Evolutionary conservation across 495 filamentous ascomycete species (phyloP).

Genomic region (Penicillium turbatum): DNA sequence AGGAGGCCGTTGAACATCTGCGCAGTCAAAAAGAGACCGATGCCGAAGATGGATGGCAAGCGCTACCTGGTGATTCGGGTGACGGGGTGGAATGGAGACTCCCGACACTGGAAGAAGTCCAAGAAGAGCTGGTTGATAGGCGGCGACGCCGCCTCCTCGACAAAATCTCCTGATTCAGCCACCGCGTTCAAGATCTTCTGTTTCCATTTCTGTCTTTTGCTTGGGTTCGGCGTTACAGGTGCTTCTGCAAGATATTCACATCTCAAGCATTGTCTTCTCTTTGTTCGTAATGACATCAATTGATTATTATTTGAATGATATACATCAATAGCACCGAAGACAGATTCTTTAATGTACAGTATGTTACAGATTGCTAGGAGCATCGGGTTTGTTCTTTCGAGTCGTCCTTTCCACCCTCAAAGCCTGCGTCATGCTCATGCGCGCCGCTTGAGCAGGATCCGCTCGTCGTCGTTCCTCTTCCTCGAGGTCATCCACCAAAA

Average conservation of each 20-base stretch:
- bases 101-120: conserved; percentile 82
- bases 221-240: conserved; percentile 26
- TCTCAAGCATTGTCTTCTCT: conserved; percentile 16
- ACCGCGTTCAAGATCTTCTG: conserved; percentile 1
- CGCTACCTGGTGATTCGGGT: conserved; percentile 79
- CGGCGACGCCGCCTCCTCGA: conserved; percentile 77
- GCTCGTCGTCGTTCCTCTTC: conserved; percentile 45
- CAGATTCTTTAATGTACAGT: conserved; percentile 26
- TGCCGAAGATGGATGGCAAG: conserved; percentile 65
- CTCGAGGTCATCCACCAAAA: conserved; percentile 74
- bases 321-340: conserved; percentile 15
- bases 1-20: conserved; percentile 68
- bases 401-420: conserved; percentile 35
- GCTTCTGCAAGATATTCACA: conserved; percentile 22
- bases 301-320: conserved; percentile 11
- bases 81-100: conserved; percentile 82
- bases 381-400: conserved; percentile 30
- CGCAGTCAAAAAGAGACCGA: conserved; percentile 44
- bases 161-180: conserved; percentile 56
- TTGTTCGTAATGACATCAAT: conserved; percentile 6
- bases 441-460: conserved; percentile 35
- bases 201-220: conserved; percentile 13
- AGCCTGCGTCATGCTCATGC: conserved; percentile 43
- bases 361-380: conserved; percentile 21
- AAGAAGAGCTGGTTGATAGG: conserved; percentile 86